Conservation (phyloP, 148 eudicot species). For the Simmondsia chinensis region DNA sequence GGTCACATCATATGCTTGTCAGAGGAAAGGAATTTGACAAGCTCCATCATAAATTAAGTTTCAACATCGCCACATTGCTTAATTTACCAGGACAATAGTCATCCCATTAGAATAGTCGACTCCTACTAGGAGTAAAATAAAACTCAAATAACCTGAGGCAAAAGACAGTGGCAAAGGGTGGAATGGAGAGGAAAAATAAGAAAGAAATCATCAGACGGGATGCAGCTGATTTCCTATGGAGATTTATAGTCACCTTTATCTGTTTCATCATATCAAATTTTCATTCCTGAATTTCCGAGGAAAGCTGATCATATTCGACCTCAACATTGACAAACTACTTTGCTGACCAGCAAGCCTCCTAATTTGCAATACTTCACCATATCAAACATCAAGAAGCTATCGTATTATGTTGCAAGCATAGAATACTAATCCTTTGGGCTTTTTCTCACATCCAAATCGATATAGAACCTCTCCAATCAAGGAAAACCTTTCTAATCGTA, state of each 20-base stretch:
- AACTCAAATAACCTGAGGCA: too few species aligned
- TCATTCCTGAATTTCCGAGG: conserved; percentile 60
- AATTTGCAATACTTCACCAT: too few species aligned
- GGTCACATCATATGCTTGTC: not conserved
- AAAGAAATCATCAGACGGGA: conserved; percentile 1
- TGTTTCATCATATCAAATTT: conserved; percentile 44
- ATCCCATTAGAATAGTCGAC: too few species aligned
- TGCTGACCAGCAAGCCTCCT: too few species aligned
- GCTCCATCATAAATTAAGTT: too few species aligned
- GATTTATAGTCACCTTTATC: conserved; percentile 31
- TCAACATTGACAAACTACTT: too few species aligned
- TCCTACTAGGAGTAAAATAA: too few species aligned
- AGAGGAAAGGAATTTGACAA: too few species aligned
- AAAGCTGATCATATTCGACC: conserved; percentile 48
- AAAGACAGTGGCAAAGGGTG: not conserved
- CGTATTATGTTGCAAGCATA: not conserved
- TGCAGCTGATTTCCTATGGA: conserved; percentile 6
- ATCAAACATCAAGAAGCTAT: not conserved
- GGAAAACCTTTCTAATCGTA: too few species aligned
- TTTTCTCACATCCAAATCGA: not conserved
- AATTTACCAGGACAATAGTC: too few species aligned
- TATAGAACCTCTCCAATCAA: not conserved
- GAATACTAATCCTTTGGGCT: not conserved
- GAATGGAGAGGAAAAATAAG: conserved; percentile 2
- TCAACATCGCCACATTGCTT: too few species aligned